Base-by-base conservation (phyloP, 2,329 filamentous ascomycete genomes). In the Thelonectria olida region DNA sequence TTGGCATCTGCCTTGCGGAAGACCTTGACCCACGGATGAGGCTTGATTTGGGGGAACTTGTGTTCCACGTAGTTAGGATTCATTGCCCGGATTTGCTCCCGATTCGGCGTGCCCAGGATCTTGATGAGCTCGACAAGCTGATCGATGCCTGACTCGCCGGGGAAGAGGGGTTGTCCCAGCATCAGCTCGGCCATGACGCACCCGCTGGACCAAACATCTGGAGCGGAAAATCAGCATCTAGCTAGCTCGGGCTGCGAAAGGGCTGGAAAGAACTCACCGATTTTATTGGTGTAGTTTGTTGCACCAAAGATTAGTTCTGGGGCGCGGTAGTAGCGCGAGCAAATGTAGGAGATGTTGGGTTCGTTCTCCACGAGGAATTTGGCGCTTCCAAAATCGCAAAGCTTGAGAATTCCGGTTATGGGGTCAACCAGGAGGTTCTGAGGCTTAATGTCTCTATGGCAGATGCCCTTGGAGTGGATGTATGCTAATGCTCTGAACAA, bases 61-160 rank as follows among this genome's bases (percentile, higher is more conserved):
- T 99, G 96, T 82, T 99, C 96, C 96, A 99, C 99, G 81, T 99
- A 99, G 81, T 99, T 99, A 61, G 96, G 96, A 80, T 99, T 99
- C 96, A 99, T 99, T 68, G 96, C 99, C 71, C 96, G 92, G 74
- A 99, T 99, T 80, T 99, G 96, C 78, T 99, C 96, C 67, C 96
- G 88, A 34, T 95, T 98, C n/a, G 96, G 96, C n/a, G 96, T 99
- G 61, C 96, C 96, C 63, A 99, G 84, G 53, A 99, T 95, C 82
- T 99, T 99, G 85, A 99, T 99, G 77, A 99, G 99, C 80, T 99
- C 96, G 44, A 99, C 96, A 48, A 99, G 84, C 78, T 99, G 96
- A 76, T 99, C 96, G 74, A 99, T 99, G 67, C 96, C 96, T 47
- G 96, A 99, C 80, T 99, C 96, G 73, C 96, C 96, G 23, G 96